Conservation (phyloP, 2,329 filamentous ascomycete species). For the Monilinia laxa region DNA sequence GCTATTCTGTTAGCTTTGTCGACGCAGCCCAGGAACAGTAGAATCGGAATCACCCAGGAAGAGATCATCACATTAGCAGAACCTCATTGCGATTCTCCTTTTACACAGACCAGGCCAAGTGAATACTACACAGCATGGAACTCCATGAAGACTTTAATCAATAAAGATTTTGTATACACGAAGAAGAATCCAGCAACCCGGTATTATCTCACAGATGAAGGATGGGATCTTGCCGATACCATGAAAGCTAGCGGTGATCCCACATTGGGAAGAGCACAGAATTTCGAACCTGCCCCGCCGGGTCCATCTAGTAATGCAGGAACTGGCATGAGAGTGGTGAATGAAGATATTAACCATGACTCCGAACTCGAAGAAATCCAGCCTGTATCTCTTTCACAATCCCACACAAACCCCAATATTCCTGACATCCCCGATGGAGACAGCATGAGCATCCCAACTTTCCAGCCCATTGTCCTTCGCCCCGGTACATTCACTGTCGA, state of each 20-base stretch:
- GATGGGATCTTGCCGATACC: slow-evolving; percentile 69
- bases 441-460: slow-evolving; percentile 37
- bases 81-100: slow-evolving; percentile 70
- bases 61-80: slow-evolving; percentile 70
- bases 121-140: slow-evolving; percentile 80
- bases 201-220: slow-evolving; percentile 73
- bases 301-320: not conserved
- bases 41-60: slow-evolving; percentile 62
- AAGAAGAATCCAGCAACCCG: slow-evolving; percentile 65
- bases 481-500: slow-evolving; percentile 70
- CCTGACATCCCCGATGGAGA: slow-evolving; percentile 34
- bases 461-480: slow-evolving; percentile 60
- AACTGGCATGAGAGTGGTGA: not conserved
- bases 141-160: slow-evolving; percentile 73
- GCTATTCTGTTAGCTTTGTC: slow-evolving; percentile 68
- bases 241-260: slow-evolving; percentile 52
- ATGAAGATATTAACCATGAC: slow-evolving; percentile 23
- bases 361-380: slow-evolving; percentile 13
- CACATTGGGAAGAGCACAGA: slow-evolving; percentile 26
- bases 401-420: not conserved
- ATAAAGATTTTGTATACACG: slow-evolving; percentile 73
- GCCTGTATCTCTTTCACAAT: not conserved
- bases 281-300: slow-evolving; percentile 22
- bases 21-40: slow-evolving; percentile 54
- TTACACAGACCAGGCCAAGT: slow-evolving; percentile 63